Evolutionary conservation across 1,284 basidiomycete genomes (phyloP).

Genomic region (Ustilago loliicola): DNA sequence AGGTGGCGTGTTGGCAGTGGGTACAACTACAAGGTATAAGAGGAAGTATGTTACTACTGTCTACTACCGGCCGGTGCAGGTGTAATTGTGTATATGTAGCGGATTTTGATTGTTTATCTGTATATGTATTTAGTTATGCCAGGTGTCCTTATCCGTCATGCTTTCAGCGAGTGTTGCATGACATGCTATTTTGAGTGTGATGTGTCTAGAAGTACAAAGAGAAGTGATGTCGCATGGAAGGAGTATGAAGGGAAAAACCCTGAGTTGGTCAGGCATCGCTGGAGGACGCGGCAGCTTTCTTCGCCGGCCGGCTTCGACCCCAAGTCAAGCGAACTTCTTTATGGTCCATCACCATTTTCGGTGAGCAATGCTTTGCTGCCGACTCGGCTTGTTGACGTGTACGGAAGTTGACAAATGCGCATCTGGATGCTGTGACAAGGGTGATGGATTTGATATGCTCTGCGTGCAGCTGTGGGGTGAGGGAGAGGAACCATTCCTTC

Average conservation of each 20-base stretch:
- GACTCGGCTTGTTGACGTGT: conserved; percentile 83
- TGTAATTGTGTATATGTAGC: conserved; percentile 38
- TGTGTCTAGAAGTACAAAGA: conserved; percentile 17
- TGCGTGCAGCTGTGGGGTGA: conserved; percentile 67
- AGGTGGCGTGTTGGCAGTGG: conserved; percentile 93
- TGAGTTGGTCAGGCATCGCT: neutral
- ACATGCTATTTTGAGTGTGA: neutral
- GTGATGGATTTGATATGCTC: conserved; percentile 76
- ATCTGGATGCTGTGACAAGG: conserved; percentile 72
- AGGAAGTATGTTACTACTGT: conserved; percentile 85
- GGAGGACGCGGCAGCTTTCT: conserved; percentile 11
- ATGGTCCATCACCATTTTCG: conserved; percentile 86
- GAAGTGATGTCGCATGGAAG: neutral
- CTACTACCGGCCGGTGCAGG: conserved; percentile 78
- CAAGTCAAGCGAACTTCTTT: conserved; percentile 84
- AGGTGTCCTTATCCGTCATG: neutral
- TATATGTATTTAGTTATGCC: conserved; percentile 6
- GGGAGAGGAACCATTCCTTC: conserved; percentile 78
- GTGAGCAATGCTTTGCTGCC: conserved; percentile 86
- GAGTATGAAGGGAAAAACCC: neutral
- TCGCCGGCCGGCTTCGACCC: conserved; percentile 74
- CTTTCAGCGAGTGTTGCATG: neutral
- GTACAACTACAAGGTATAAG: conserved; percentile 90
- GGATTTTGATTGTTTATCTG: neutral
- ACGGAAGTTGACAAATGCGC: conserved; percentile 95